Conservation (phyloP, 2,329 filamentous ascomycete species). For the Rosellinia necatrix region DNA sequence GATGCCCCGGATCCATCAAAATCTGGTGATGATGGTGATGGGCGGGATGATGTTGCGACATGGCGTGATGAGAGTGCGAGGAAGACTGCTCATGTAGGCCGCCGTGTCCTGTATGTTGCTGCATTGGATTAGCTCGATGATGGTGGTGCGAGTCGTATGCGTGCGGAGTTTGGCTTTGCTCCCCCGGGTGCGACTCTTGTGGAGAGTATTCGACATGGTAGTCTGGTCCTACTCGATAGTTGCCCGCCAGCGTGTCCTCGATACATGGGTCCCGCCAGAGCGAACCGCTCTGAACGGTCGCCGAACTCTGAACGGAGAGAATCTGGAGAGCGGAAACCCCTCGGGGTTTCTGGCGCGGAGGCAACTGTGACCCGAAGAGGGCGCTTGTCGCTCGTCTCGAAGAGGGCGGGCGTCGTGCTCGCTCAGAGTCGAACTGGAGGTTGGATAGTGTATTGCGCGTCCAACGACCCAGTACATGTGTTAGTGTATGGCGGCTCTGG, state of each 20-base stretch:
- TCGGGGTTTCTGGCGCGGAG: slow-evolving; percentile 53
- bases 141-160: slow-evolving; percentile 60
- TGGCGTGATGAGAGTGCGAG: slow-evolving; percentile 45
- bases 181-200: slow-evolving; percentile 68
- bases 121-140: slow-evolving; percentile 54
- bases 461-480: slow-evolving; percentile 45
- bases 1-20: slow-evolving; percentile 60
- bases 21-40: slow-evolving; percentile 60
- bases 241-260: slow-evolving; percentile 73
- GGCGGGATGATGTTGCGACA: slow-evolving; percentile 52
- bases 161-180: slow-evolving; percentile 67
- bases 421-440: slow-evolving; percentile 34
- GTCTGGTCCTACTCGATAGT: slow-evolving; percentile 71
- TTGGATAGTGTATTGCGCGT: slow-evolving; percentile 39
- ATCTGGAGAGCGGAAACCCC: slow-evolving; percentile 60
- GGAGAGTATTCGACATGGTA: slow-evolving; percentile 77
- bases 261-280: slow-evolving; percentile 79
- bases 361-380: slow-evolving; percentile 38
- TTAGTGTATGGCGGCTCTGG: slow-evolving; percentile 35
- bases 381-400: slow-evolving; percentile 40
- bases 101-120: slow-evolving; percentile 53
- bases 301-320: slow-evolving; percentile 65
- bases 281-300: slow-evolving; percentile 75
- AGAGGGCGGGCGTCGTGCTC: slow-evolving; percentile 40
- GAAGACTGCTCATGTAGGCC: slow-evolving; percentile 52